Conservation (phyloP, 169 alveolate species). For the Plasmodium inui region DNA sequence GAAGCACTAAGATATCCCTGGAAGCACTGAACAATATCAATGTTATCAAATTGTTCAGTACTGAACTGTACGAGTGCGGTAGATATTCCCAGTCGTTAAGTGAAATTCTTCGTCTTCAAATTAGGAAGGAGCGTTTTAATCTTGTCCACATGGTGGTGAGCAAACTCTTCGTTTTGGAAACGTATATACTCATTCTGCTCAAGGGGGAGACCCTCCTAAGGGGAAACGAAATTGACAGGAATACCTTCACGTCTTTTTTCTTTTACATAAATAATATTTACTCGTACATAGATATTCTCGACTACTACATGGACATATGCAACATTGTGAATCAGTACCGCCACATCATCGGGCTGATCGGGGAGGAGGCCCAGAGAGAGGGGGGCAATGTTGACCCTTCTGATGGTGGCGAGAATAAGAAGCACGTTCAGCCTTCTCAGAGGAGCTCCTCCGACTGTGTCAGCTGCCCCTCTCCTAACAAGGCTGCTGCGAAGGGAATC, state of each 20-base stretch:
- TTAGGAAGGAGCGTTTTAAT: constrained; percentile 50
- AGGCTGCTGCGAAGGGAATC: neutral
- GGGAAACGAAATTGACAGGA: constrained; percentile 15
- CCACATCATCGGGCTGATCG: neutral
- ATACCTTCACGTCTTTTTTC: constrained; percentile 39
- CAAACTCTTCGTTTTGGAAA: constrained; percentile 25
- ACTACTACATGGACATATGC: constrained; percentile 38
- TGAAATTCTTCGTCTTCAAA: constrained; percentile 13
- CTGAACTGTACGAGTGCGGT: constrained; percentile 29
- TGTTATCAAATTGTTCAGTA: constrained; percentile 23
- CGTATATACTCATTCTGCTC: constrained; percentile 24
- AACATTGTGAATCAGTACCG: constrained; percentile 40
- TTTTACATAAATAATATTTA: constrained; percentile 52
- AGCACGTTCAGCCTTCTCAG: neutral
- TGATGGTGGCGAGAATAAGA: too few relatives aligned
- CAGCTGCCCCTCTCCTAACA: neutral
- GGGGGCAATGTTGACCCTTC: too few relatives aligned
- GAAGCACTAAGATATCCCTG: constrained; percentile 5
- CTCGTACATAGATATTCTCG: constrained; percentile 40
- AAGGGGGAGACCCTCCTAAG: neutral
- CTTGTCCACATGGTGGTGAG: constrained; percentile 37
- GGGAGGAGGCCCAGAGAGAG: neutral
- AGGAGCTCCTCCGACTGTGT: neutral
- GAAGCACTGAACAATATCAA: constrained; percentile 45
- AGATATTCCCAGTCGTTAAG: constrained; percentile 20